Evolutionary conservation across 352 stramenopile genomes (phyloP), one percentile per base, ranked within the genome.

Genomic region (Phytophthora brassicae): DNA sequence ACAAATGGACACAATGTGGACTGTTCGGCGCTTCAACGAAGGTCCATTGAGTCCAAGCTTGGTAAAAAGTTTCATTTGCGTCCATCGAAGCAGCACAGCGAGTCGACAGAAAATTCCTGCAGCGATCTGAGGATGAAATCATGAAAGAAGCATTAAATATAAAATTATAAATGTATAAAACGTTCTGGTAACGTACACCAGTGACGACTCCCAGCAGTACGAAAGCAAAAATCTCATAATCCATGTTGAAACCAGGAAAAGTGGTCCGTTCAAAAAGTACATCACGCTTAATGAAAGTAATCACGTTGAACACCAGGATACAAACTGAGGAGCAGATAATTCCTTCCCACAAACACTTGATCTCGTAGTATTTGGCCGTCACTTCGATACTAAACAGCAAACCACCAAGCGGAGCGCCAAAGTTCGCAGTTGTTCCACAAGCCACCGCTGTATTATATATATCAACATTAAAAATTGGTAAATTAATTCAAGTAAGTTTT

Each of bases 301-400:
- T 85, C 29, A 93, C 77, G 24, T 89, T 88, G 56, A 87, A 94
- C 16, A 92, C 76, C 9, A 94, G 60, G 43, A 94, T 89, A 23
- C 81, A 93, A 20, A 92, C 68, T 2, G 84, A 89, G 20, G 86
- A 90, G 59, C 80, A 84, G 51, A 94, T 94, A 39, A 93, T 84
- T 14, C 84, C 84, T 66, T 93, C 84, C 86, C 86, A 94, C 9
- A 94, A 68, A 13, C 79, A 92, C 60, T 90, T 90, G 75, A 95
- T 93, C 60, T 91, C 82, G 63, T 94, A 95, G 51, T 89, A 92
- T 29, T 83, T 86, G 4, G 84, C 84, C 3, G 84, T 92, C 26
- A 95, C 86, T 67, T 95, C 86, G 26, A 95, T 94, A 36, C 84
- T 92, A 64, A 89, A 95, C 4, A 95, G 64, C 20, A 95, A 70